Evolutionary conservation across 2,329 filamentous ascomycete genomes (phyloP), one percentile per base, ranked within the genome.

Genomic region (Neurospora crassa): DNA sequence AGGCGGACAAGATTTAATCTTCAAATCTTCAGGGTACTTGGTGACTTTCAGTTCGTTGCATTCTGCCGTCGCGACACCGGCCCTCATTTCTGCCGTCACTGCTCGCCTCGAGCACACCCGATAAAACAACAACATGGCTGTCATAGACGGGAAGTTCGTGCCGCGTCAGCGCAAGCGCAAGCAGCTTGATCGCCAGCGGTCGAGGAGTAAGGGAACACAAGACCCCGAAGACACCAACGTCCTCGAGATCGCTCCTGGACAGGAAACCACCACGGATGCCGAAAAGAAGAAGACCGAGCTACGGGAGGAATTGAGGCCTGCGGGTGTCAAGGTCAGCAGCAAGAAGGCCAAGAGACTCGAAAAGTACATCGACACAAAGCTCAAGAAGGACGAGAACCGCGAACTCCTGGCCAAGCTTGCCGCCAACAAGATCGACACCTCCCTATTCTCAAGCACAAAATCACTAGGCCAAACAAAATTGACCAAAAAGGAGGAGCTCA

Each of bases 311-410:
- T 77, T 90, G 71, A 82, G 80, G 70, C 76, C 68, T 79, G 83
- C 87, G 69, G 85, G 84, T 1, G 76, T 79, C 67, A 89, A 89
- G 76, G 83, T 90, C 78, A 89, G 84, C 77, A 83, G 87, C 72
- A 90, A 91, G 78, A 91, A 91, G 79, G 87, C 88, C 6, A 90
- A 91, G 81, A 84, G 89, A 1, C 78, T 91, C 47, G 89, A 90
- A 74, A 91, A 91, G 77, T 91, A 90, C 78, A 89, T 91, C 74
- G 94, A 98, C 77, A 96, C 88, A 72, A 99, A 99, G 85, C 84
- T 99, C 67, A 92, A 90, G 80, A 97, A 97, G 80, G 96, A 99
- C 78, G 95, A 98, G 80, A 97, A 93, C 77, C 85, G 92, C 40
- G 91, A 90, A 71, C 84, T 99, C 40, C 85, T 98, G 76, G 92